Conservation (phyloP, 106 monocot genomes). For the Triglochin maritima region DNA sequence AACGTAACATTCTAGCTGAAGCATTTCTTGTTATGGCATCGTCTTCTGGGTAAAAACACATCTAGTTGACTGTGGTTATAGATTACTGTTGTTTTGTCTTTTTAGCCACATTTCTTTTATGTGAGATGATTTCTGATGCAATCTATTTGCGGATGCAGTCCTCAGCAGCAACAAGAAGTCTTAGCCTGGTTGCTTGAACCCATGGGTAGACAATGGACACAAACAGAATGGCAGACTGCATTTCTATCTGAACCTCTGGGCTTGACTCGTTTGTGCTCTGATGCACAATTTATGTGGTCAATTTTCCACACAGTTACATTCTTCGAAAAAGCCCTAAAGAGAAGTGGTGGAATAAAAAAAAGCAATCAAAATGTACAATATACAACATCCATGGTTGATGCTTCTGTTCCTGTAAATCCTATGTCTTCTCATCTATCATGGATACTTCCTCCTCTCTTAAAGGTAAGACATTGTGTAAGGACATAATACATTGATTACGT, state of each 20-base stretch:
- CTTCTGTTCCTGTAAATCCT: conserved; percentile 44
- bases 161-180: conserved; percentile 90
- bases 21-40: conserved; percentile 96
- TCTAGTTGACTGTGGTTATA: not conserved
- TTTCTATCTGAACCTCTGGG: conserved; percentile 75
- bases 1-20: conserved; percentile 94
- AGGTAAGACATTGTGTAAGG: conserved; percentile 23
- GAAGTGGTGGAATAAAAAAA: conserved; percentile 86
- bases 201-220: conserved; percentile 71
- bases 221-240: conserved; percentile 81
- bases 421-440: conserved; percentile 85
- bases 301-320: conserved; percentile 82
- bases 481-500: not conserved
- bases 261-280: conserved; percentile 43
- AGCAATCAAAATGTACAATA: conserved; percentile 23
- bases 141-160: conserved; percentile 24
- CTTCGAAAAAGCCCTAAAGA: conserved; percentile 94
- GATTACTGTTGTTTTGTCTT: not conserved
- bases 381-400: conserved; percentile 14
- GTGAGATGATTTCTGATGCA: not conserved
- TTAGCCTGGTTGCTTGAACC: conserved; percentile 93
- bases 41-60: conserved; percentile 63
- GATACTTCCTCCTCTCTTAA: conserved; percentile 91
- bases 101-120: not conserved
- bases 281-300: conserved; percentile 83